Percentiles rank a stretch among this genome's conserved stretches.
Evolutionary conservation across 108 stramenopile species (phyloP).

Genomic region (Skeletonema grethae): DNA sequence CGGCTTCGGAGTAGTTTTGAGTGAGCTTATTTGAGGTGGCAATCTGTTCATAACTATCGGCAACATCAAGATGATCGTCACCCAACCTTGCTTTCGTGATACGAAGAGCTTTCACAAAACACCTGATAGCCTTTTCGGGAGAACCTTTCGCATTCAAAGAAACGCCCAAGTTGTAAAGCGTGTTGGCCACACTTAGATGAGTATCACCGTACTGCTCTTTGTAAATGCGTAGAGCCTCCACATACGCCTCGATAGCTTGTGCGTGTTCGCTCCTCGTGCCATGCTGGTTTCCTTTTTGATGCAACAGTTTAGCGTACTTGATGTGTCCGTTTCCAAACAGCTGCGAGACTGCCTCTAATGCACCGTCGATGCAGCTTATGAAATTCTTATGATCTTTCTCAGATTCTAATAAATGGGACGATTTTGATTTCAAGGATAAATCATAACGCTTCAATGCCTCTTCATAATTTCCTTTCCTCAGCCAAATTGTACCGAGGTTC

Average conservation of each 20-base stretch:
- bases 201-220: conserved; percentile 48
- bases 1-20: conserved; percentile 37
- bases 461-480: conserved; percentile 36
- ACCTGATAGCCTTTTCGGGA: conserved; percentile 51
- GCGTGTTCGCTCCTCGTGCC: conserved; percentile 32
- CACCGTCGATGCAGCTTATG: conserved; percentile 54
- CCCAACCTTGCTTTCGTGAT: conserved; percentile 45
- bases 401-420: conserved; percentile 18
- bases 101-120: conserved; percentile 44
- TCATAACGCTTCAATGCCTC: conserved; percentile 8
- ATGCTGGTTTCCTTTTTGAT: conserved; percentile 50
- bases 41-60: conserved; percentile 56
- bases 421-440: conserved; percentile 31
- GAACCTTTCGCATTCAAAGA: conserved; percentile 57
- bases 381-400: conserved; percentile 30
- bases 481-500: conserved; percentile 41
- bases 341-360: conserved; percentile 36
- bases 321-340: conserved; percentile 38
- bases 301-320: conserved; percentile 46
- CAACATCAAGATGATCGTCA: conserved; percentile 56
- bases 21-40: conserved; percentile 40
- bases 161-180: conserved; percentile 54
- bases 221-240: conserved; percentile 49
- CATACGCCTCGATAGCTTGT: conserved; percentile 49
- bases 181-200: conserved; percentile 55